Conservation (phyloP, 495 filamentous ascomycete species). For the Xeromyces bisporus region DNA sequence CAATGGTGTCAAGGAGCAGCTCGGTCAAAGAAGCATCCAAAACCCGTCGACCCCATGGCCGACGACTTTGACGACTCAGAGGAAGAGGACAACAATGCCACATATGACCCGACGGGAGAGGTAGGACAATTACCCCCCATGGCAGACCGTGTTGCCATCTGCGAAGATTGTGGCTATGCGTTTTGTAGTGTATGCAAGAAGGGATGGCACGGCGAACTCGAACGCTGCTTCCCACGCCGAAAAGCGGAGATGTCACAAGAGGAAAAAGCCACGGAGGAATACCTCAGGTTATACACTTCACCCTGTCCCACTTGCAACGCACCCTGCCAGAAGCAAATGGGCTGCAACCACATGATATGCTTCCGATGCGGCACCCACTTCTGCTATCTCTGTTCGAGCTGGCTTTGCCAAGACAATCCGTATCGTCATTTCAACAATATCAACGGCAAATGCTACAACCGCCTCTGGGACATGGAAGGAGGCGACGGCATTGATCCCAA, state of each 20-base stretch:
- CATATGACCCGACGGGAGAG: conserved; percentile 20
- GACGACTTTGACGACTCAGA: conserved; percentile 33
- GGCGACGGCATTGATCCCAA: conserved; percentile 49
- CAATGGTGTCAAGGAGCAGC: conserved; percentile 91
- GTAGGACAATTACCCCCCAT: conserved; percentile 26
- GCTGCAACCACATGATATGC: conserved; percentile 98
- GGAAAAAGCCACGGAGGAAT: conserved; percentile 70
- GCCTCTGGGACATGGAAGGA: conserved; percentile 76
- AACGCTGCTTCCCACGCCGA: conserved; percentile 41
- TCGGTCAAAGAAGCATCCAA: conserved; percentile 60
- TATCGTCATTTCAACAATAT: conserved; percentile 74
- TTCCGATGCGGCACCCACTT: conserved; percentile 82
- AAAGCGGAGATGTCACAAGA: conserved; percentile 56
- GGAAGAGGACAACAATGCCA: conserved; percentile 14
- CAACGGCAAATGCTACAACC: conserved; percentile 53
- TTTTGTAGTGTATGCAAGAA: conserved; percentile 64
- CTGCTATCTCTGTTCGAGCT: conserved; percentile 84
- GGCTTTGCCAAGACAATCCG: conserved; percentile 65
- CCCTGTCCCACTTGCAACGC: conserved; percentile 82
- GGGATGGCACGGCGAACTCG: conserved; percentile 81
- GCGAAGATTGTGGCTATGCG: conserved; percentile 78
- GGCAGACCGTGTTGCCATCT: conserved; percentile 56
- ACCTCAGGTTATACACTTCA: conserved; percentile 61
- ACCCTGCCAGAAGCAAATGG: conserved; percentile 73
- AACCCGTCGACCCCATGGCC: conserved; percentile 36